Evolutionary conservation across 305 asterid genomes (phyloP), one percentile per base, ranked within the genome.

Genomic region (Fraxinus ornus): DNA sequence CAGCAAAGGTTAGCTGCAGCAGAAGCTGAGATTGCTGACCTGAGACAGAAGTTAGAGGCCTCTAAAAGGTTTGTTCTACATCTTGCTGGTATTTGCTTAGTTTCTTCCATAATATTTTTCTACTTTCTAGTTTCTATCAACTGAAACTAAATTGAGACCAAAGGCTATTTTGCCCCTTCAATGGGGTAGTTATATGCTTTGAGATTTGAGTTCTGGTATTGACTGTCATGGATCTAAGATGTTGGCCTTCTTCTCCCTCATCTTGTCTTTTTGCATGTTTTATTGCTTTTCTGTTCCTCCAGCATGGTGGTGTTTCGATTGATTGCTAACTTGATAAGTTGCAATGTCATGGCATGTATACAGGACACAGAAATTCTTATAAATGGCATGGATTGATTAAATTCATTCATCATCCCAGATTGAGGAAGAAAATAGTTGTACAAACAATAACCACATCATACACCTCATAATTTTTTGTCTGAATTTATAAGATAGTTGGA

Each of bases 1-100:
- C 98, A 93, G 90, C 99, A 96, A 87, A 90, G 89, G 86, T 88
- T 96, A 87, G 98, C 97, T 83, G 97, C 98, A 82, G 84, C 97
- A 3, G 99, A 96, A 85, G 95, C 99, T 85, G 91, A 91, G 90
- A 93, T 96, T 85, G 97, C 97, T 78, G 95, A 94, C 79, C 90
- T 93, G 86, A 92, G 99, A 88, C 93, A 87, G 90, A 94, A 87
- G 84, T 87, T 87, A 78, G 97, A 92, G 84, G 87, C 91, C 68
- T 92, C 97, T 70, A 93, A 88, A 87, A 93, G 98, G 99, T 93
- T 75, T 76, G 7, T 78, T 84, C 41, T 64, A 33, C 77, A 24
- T 82, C 76, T 72, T 78, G 73, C 24, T 44, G 1, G 76, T 68
- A 12, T 76, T 41, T 84, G 19, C 57, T 5, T n/a, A 24, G 64